phyloP scores from a whole-genome alignment of 2,329 filamentous ascomycete genomes.

The Fusarium tupiense region DNA sequence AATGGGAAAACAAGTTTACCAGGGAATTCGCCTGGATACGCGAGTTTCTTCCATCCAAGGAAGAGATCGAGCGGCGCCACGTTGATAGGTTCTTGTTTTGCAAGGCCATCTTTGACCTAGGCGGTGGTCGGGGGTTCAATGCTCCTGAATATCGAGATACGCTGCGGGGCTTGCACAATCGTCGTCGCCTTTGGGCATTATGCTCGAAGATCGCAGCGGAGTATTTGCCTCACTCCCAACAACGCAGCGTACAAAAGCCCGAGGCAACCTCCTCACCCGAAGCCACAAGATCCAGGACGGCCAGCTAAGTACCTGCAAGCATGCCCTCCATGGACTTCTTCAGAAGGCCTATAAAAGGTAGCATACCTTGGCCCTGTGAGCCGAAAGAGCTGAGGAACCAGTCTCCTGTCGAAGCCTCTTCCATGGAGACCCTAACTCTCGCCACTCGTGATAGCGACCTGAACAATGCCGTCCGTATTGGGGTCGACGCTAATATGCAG shows the following conservation, averaged over 20 bases:
- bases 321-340: background rate
- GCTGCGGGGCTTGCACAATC: background rate
- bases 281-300: too few relatives aligned
- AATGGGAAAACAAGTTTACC: background rate
- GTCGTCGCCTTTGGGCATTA: background rate
- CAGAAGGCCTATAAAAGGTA: background rate
- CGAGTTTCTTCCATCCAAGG: background rate
- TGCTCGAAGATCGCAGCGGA: background rate
- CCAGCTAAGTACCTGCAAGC: background rate
- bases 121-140: background rate
- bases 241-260: background rate
- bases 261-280: background rate
- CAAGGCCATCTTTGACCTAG: background rate
- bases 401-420: background rate
- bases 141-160: background rate
- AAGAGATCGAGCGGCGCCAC: background rate
- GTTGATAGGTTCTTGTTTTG: background rate
- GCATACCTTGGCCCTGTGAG: background rate
- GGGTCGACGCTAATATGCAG: background rate
- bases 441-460: background rate
- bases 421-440: background rate
- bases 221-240: background rate
- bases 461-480: fast-evolving
- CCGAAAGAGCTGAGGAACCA: background rate
- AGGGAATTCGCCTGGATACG: background rate